A percentile compares a stretch with the other conserved stretches of the same genome.
Evolutionary conservation across 192 early-diverging fungal genomes (phyloP).

Genomic region (Backusella morwellensis): DNA sequence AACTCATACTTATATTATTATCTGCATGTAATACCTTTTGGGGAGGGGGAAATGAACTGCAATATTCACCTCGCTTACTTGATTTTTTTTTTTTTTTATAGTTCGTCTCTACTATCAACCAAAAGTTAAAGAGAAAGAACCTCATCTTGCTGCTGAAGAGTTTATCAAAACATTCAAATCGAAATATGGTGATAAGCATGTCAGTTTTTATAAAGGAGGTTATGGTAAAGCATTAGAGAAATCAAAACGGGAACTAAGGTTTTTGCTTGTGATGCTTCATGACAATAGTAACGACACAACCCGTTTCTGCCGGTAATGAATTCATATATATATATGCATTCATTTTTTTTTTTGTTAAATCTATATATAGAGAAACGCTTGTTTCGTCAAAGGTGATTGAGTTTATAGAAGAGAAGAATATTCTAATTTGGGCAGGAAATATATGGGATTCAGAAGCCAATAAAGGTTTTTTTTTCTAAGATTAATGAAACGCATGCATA

Average conservation of each 20-base stretch:
- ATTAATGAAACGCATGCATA: background rate
- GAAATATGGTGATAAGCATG: conserved; percentile 65
- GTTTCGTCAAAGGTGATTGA: conserved; percentile 30
- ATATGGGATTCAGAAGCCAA: conserved; percentile 67
- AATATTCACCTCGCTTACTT: background rate
- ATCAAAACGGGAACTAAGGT: conserved; percentile 69
- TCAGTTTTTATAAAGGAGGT: conserved; percentile 71
- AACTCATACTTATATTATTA: conserved; percentile 6
- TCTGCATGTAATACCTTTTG: conserved; percentile 19
- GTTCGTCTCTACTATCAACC: conserved; percentile 6
- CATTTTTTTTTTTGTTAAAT: background rate
- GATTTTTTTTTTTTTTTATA: background rate
- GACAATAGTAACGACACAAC: conserved; percentile 79
- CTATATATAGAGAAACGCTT: conserved; percentile 41
- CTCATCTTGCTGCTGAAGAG: conserved; percentile 55
- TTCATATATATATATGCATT: background rate
- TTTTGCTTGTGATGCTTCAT: conserved; percentile 73
- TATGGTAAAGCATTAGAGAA: conserved; percentile 62
- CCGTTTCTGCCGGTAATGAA: conserved; percentile 56
- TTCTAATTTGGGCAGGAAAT: conserved; percentile 71
- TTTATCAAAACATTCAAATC: conserved; percentile 71
- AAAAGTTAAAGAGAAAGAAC: conserved; percentile 36
- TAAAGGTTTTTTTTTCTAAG: conserved; percentile 23
- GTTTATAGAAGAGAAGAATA: background rate
- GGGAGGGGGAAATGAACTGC: background rate